Percentiles rank a stretch among this genome's conserved stretches.
Conservation (phyloP, 192 early-diverging fungal genomes). For the Coemansia sp. region DNA sequence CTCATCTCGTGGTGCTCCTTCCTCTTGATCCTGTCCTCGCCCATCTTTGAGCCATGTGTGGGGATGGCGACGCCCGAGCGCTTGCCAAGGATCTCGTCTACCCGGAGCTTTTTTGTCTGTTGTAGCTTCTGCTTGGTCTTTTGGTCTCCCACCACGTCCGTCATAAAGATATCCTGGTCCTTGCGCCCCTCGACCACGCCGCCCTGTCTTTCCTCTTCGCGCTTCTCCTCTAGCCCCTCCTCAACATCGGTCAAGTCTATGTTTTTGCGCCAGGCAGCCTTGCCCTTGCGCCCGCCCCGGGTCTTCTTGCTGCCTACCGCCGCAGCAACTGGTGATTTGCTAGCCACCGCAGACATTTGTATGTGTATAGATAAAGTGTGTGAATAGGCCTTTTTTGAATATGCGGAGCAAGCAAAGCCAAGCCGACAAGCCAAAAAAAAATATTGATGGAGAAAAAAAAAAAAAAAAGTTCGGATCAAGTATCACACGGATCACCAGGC, state of each 20-base stretch:
- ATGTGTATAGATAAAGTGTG: not conserved
- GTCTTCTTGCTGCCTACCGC: slow-evolving; percentile 37
- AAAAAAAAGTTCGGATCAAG: slow-evolving; percentile 6
- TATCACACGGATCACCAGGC: not conserved
- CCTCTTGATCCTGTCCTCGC: slow-evolving; percentile 28
- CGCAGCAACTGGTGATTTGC: not conserved
- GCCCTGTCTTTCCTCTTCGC: slow-evolving; percentile 68
- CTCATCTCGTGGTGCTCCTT: slow-evolving; percentile 20
- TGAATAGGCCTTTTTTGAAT: not conserved
- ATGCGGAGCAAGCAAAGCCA: not conserved
- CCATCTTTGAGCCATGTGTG: slow-evolving; percentile 16
- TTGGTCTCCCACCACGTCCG: slow-evolving; percentile 20
- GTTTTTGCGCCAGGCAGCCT: slow-evolving; percentile 91
- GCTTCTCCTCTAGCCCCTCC: slow-evolving; percentile 62
- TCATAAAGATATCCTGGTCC: slow-evolving; percentile 26
- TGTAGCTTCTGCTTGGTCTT: slow-evolving; percentile 13
- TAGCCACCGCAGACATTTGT: slow-evolving; percentile 27
- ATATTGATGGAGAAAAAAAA: not conserved
- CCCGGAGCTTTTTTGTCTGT: slow-evolving; percentile 57
- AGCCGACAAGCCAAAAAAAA: not conserved
- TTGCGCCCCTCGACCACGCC: slow-evolving; percentile 20
- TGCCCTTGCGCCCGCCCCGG: slow-evolving; percentile 79
- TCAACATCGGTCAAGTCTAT: slow-evolving; percentile 83
- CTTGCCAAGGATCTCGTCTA: slow-evolving; percentile 82
- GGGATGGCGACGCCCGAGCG: slow-evolving; percentile 61